phyloP scores from a whole-genome alignment of 2,329 filamentous ascomycete genomes.

The Coniella lustricola region DNA sequence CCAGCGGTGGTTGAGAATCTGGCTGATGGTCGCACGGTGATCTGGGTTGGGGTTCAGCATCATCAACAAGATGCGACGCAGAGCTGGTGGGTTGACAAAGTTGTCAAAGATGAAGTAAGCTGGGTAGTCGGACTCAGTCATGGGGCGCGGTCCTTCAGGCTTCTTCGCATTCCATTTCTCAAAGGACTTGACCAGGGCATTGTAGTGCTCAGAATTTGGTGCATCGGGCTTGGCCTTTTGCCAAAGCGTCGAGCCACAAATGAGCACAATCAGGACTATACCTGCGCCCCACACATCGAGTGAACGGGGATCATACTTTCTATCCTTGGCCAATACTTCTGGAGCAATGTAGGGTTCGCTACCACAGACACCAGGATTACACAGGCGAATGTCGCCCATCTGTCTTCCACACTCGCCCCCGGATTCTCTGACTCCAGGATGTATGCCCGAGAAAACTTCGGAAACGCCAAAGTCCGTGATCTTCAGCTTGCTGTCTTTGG shows the following conservation, averaged over 20 bases:
- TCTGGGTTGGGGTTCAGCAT: constrained; percentile 78
- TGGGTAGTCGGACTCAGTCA: constrained; percentile 57
- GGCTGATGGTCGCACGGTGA: constrained; percentile 61
- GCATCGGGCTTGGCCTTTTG: constrained; percentile 49
- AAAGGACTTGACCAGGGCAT: constrained; percentile 60
- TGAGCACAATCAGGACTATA: constrained; percentile 73
- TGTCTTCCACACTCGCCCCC: constrained; percentile 66
- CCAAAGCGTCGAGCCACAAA: constrained; percentile 69
- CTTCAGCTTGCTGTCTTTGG: constrained; percentile 73
- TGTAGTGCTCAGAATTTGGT: constrained; percentile 51
- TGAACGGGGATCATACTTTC: constrained; percentile 63
- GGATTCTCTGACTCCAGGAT: constrained; percentile 68
- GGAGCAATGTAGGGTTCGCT: constrained; percentile 83
- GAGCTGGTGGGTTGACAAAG: constrained; percentile 56
- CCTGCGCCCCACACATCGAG: constrained; percentile 83
- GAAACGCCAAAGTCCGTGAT: constrained; percentile 90
- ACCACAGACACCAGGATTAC: constrained; percentile 74
- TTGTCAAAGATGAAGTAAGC: constrained; percentile 58
- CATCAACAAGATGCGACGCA: constrained; percentile 64
- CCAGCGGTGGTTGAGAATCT: constrained; percentile 65
- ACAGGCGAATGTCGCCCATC: constrained; percentile 65
- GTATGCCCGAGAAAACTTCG: constrained; percentile 75
- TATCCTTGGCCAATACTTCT: constrained; percentile 66
- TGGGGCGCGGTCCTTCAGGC: constrained; percentile 26
- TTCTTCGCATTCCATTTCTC: constrained; percentile 57